phyloP scores from a whole-genome alignment of 176 grass and related monocot species.

The Rhipidocladum racemiflorum region DNA sequence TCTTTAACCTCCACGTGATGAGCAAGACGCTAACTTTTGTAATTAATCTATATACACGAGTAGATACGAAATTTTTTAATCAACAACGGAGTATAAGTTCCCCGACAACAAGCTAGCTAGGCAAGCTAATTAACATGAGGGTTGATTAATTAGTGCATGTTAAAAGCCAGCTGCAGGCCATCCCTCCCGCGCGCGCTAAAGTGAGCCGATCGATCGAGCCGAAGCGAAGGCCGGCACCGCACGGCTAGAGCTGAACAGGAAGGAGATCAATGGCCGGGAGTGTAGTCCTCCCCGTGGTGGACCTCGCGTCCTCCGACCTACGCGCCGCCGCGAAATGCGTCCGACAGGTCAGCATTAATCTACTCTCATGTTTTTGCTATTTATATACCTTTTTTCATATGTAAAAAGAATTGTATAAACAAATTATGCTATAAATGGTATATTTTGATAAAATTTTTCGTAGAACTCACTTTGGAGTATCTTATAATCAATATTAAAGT shows the following conservation, averaged over 20 bases:
- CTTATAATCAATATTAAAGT: too few species aligned
- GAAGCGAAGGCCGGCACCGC: too few species aligned
- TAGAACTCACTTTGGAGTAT: too few species aligned
- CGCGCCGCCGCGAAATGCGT: slow-evolving; percentile 37
- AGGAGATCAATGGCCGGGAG: background rate
- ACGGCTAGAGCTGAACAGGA: background rate
- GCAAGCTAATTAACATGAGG: background rate
- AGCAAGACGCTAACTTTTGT: background rate
- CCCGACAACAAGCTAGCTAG: too few species aligned
- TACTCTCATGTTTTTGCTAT: too few species aligned
- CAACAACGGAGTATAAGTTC: background rate
- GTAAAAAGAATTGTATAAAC: too few species aligned
- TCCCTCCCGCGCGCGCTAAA: too few species aligned
- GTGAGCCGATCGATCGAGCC: background rate
- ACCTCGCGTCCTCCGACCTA: slow-evolving; percentile 42
- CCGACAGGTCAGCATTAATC: slow-evolving; percentile 21
- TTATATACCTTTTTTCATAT: too few species aligned
- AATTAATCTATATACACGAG: background rate
- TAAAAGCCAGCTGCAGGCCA: background rate
- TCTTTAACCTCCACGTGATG: background rate
- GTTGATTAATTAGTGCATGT: background rate
- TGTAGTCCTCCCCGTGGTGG: slow-evolving; percentile 49
- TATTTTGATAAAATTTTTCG: too few species aligned
- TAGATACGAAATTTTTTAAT: background rate
- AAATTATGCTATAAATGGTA: too few species aligned